phyloP scores from a whole-genome alignment of 768 basidiomycete genomes.

The Kwoniella sp. region DNA sequence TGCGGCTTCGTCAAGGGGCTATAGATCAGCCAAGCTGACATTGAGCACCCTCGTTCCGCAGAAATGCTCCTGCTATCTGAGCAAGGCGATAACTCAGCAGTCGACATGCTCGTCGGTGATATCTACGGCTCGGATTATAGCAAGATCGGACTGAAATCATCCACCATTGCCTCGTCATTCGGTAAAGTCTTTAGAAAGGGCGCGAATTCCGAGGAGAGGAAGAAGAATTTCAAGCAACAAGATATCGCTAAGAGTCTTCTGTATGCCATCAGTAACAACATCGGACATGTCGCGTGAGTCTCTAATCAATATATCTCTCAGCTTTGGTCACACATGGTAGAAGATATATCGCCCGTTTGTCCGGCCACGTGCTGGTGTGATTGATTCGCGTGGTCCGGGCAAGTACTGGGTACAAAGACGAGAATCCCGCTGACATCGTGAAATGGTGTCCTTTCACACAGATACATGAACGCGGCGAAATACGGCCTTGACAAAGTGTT shows the following conservation, averaged over 20 bases:
- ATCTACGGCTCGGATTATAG: constrained; percentile 98
- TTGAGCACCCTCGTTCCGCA: constrained; percentile 56
- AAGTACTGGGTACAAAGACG: not conserved
- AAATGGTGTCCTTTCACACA: constrained; percentile 56
- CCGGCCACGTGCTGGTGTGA: no score
- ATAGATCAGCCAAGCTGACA: not conserved
- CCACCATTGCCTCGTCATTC: constrained; percentile 96
- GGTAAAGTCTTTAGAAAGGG: constrained; percentile 95
- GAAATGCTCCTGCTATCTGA: constrained; percentile 97
- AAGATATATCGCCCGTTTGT: no score
- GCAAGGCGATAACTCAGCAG: constrained; percentile 84
- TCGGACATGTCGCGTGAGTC: constrained; percentile 98
- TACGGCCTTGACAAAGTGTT: constrained; percentile 95
- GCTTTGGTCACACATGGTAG: no score
- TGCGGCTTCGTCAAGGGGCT: no score
- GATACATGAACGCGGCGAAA: constrained; percentile 99
- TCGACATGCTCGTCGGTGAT: constrained; percentile 99
- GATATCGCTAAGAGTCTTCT: constrained; percentile 93
- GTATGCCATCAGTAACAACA: constrained; percentile 97
- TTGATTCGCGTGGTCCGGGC: no score
- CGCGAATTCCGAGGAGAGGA: constrained; percentile 63
- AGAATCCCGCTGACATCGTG: not conserved
- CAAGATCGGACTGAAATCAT: constrained; percentile 92
- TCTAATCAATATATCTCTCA: no score
- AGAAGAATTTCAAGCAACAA: constrained; percentile 77